These are phyloP conservation scores for Alternaria triticina DNA, from an alignment of 2,329 filamentous ascomycete genomes.

Conservation along the genomic window DNA sequence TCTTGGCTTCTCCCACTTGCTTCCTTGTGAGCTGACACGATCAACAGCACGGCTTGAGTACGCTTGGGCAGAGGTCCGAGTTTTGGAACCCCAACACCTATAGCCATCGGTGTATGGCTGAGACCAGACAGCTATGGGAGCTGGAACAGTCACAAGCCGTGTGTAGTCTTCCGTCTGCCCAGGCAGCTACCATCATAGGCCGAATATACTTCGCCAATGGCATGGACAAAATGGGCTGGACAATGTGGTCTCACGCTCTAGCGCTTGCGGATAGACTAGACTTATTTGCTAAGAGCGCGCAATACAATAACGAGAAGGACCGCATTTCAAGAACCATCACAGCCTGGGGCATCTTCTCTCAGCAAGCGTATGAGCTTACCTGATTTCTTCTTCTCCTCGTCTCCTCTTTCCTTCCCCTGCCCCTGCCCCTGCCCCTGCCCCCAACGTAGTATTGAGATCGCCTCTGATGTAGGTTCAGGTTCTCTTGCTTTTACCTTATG, in stretches of 20 bases:
- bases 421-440: not conserved
- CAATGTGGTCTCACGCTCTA: conserved; percentile 1
- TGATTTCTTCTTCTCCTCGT: not conserved
- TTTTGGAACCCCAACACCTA: conserved; percentile 9
- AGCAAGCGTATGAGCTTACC: conserved; percentile 5
- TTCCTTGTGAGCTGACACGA: not conserved
- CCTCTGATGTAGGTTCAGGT: not conserved
- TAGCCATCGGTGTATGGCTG: conserved; percentile 3
- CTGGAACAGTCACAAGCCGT: not conserved
- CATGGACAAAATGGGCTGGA: conserved; percentile 7
- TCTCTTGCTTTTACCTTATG: conserved; percentile 6
- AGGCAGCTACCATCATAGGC: conserved; percentile 7
- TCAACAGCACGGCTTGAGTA: not conserved
- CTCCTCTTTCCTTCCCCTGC: not conserved
- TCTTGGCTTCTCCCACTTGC: not conserved
- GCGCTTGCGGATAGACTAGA: conserved; percentile 1
- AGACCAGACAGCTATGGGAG: conserved; percentile 5
- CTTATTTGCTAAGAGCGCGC: not conserved
- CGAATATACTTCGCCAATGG: conserved; percentile 4
- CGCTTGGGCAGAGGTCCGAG: conserved; percentile 1
- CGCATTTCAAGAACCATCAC: conserved; percentile 3
- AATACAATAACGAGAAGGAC: not conserved
- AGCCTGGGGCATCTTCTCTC: conserved; percentile 7
- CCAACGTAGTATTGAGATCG: not conserved
- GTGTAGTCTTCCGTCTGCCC: not conserved